Conservation (phyloP, 208 protist species). For the Herpetomonas muscarum region DNA sequence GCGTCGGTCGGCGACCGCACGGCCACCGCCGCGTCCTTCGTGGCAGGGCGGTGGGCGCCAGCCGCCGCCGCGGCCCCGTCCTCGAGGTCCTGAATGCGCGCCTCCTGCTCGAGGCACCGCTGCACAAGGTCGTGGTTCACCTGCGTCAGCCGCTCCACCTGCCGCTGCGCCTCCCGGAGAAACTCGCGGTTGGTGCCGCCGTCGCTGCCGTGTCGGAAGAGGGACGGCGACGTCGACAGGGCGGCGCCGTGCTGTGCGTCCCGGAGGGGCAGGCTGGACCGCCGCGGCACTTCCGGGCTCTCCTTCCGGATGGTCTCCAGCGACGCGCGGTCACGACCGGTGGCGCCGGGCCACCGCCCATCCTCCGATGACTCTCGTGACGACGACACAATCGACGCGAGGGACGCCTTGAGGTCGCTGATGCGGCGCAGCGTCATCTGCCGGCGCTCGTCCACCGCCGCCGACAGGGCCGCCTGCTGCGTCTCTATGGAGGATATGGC, state of each 20-base stretch:
- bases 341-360: too few relatives aligned
- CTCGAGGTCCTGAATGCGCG: conserved; percentile 1
- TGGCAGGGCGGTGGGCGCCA: not conserved
- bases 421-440: conserved; percentile 19
- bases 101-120: conserved; percentile 16
- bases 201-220: too few relatives aligned
- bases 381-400: conserved; percentile 29
- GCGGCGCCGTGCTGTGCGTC: too few relatives aligned
- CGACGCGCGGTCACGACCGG: too few relatives aligned
- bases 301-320: too few relatives aligned
- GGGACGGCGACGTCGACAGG: too few relatives aligned
- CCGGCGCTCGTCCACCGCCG: not conserved
- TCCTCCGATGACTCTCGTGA: not conserved
- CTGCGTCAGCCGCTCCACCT: conserved; percentile 18
- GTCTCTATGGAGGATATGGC: not conserved
- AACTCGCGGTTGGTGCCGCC: too few relatives aligned
- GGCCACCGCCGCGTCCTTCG: not conserved
- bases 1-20: too few relatives aligned
- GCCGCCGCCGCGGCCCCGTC: not conserved
- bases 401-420: conserved; percentile 14
- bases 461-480: not conserved
- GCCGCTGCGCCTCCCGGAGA: conserved; percentile 13
- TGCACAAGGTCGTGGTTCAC: conserved; percentile 25
- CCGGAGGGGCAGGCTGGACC: too few relatives aligned
- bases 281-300: too few relatives aligned